These are phyloP conservation scores for Trichoderma sp. DNA, from an alignment of 2,329 filamentous ascomycete genomes.

Conservation along the genomic window DNA sequence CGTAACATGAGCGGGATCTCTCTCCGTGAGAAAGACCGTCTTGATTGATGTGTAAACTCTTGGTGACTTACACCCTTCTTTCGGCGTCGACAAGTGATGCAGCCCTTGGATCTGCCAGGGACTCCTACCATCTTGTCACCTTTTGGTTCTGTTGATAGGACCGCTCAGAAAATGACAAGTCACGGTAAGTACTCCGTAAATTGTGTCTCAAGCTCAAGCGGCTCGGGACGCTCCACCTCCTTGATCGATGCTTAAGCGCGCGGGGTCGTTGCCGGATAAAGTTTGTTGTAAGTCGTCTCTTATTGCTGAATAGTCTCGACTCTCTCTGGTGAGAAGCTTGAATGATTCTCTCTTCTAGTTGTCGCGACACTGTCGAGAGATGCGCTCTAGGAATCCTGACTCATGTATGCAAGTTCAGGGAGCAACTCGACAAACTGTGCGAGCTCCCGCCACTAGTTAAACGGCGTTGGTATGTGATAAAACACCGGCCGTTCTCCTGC, in stretches of 20 bases:
- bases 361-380: not conserved
- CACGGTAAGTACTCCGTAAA: not conserved
- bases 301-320: not conserved
- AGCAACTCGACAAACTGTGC: not conserved
- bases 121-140: conserved; percentile 22
- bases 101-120: conserved; percentile 23
- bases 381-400: not conserved
- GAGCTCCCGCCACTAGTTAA: not conserved
- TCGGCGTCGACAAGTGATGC: conserved; percentile 19
- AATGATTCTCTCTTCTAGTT: not conserved
- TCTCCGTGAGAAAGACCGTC: not conserved
- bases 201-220: not conserved
- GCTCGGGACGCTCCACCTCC: not conserved
- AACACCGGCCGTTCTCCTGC: not conserved
- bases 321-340: not conserved
- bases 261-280: not conserved
- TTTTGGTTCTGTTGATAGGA: not conserved
- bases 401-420: not conserved
- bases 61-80: conserved; percentile 22
- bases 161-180: not conserved
- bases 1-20: not conserved
- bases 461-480: not conserved
- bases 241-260: not conserved
- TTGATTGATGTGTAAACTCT: not conserved
- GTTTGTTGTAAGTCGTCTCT: not conserved